phyloP scores from a whole-genome alignment of 371 early-diverging fungal genomes.

The Synchytrium microbalum region DNA sequence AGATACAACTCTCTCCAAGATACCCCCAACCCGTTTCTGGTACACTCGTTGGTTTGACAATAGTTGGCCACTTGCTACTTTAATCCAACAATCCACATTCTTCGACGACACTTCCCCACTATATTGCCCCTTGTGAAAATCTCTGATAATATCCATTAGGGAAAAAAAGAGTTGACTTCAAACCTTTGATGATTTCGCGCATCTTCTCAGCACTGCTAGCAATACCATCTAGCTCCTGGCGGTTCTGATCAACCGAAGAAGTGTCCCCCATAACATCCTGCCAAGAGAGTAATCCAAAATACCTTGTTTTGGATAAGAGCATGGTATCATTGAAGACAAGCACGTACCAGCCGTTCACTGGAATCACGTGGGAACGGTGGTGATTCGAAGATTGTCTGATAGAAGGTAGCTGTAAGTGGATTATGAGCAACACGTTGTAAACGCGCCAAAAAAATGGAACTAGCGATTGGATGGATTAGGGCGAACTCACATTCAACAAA shows the following conservation, averaged over 20 bases:
- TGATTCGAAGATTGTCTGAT: slow-evolving; percentile 68
- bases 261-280: too few species aligned
- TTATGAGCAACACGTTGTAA: neutral
- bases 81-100: slow-evolving; percentile 78
- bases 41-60: slow-evolving; percentile 91
- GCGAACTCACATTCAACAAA: slow-evolving; percentile 61
- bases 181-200: neutral
- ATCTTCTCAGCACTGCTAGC: slow-evolving; percentile 50
- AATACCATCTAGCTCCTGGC: slow-evolving; percentile 81
- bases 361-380: slow-evolving; percentile 84
- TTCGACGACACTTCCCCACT: slow-evolving; percentile 90
- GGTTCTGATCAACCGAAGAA: slow-evolving; percentile 78
- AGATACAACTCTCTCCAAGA: too few species aligned
- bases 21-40: slow-evolving; percentile 77
- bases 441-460: neutral
- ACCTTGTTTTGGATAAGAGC: slow-evolving; percentile 72
- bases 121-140: slow-evolving; percentile 96
- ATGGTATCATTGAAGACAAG: slow-evolving; percentile 82
- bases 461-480: too few species aligned
- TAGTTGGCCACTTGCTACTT: slow-evolving; percentile 82
- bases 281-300: slow-evolving; percentile 97
- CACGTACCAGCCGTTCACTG: slow-evolving; percentile 67
- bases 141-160: slow-evolving; percentile 75
- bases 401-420: slow-evolving; percentile 22
- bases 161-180: neutral